Conservation (phyloP, 2,329 filamentous ascomycete genomes). For the Colletotrichum sp. region DNA sequence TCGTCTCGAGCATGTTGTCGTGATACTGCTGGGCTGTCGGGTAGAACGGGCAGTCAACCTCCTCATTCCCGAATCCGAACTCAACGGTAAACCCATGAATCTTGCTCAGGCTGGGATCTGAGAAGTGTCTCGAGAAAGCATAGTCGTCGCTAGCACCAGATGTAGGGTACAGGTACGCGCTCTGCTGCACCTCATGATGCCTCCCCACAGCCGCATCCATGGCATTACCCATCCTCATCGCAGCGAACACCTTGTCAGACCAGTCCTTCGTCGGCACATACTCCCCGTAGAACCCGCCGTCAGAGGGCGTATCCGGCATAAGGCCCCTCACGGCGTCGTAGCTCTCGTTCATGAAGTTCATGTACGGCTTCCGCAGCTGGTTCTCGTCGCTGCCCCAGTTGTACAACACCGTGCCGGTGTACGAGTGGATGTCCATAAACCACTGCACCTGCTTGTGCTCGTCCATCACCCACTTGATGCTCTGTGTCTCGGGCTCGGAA, state of each 20-base stretch:
- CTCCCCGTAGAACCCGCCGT: constrained; percentile 45
- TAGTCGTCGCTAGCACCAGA: constrained; percentile 53
- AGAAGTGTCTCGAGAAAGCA: constrained; percentile 48
- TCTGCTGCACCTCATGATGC: constrained; percentile 41
- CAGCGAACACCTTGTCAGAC: constrained; percentile 33
- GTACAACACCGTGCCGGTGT: constrained; percentile 50
- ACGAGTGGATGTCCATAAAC: constrained; percentile 66
- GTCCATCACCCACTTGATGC: constrained; percentile 57
- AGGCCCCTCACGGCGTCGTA: constrained; percentile 58
- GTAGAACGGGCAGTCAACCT: constrained; percentile 47
- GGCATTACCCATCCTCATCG: constrained; percentile 36
- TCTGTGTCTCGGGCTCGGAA: constrained; percentile 63
- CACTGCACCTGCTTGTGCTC: constrained; percentile 55
- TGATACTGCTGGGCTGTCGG: constrained; percentile 47
- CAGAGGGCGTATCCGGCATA: constrained; percentile 38
- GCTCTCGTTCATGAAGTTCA: constrained; percentile 57
- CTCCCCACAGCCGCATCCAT: constrained; percentile 45
- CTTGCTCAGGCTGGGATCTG: constrained; percentile 36
- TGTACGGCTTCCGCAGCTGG: constrained; percentile 47
- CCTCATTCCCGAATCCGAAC: constrained; percentile 46
- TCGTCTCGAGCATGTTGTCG: constrained; percentile 48
- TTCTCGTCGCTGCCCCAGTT: constrained; percentile 62
- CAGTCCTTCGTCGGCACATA: constrained; percentile 45
- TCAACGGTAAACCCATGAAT: constrained; percentile 51
- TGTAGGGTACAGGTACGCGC: constrained; percentile 49